phyloP scores from a whole-genome alignment of 768 basidiomycete genomes.

The Sistotremastrum niveocremeum region DNA sequence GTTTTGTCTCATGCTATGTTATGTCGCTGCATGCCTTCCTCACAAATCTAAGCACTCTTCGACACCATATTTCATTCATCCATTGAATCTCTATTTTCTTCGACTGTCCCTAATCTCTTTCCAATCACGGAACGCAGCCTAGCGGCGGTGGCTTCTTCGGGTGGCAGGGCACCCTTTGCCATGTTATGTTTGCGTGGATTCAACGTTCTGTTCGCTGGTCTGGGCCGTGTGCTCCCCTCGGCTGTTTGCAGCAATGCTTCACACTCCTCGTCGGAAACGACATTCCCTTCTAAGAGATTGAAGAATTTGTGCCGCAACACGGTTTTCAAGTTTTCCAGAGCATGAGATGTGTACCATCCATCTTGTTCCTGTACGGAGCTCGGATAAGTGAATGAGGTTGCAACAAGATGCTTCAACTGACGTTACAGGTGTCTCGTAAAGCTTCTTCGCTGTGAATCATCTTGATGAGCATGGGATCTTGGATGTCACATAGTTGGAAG shows the following conservation, averaged over 20 bases:
- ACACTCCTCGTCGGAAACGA: constrained; percentile 64
- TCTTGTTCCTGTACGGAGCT: constrained; percentile 49
- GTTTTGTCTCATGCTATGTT: no score
- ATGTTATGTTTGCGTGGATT: constrained; percentile 71
- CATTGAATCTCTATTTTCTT: no score
- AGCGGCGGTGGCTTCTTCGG: constrained; percentile 56
- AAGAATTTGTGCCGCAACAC: constrained; percentile 81
- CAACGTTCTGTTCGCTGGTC: constrained; percentile 34
- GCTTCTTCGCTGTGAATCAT: constrained; percentile 69
- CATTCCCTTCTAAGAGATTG: constrained; percentile 56
- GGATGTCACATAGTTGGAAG: constrained; percentile 89
- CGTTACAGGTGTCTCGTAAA: constrained; percentile 60
- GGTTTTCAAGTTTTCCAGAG: constrained; percentile 72
- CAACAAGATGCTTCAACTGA: constrained; percentile 23
- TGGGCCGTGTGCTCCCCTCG: constrained; percentile 23
- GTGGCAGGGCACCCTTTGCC: constrained; percentile 73
- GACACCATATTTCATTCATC: no score
- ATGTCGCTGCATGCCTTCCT: no score
- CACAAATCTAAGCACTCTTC: no score
- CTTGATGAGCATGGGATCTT: constrained; percentile 66
- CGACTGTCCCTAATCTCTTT: no score
- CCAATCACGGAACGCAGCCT: no score
- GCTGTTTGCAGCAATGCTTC: constrained; percentile 40
- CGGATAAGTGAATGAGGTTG: background rate
- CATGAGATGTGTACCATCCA: constrained; percentile 75